A percentile compares a stretch with the other conserved stretches of the same genome.
Evolutionary conservation across 176 grass and related monocot genomes (phyloP).

Genomic region (Oryza nivara): DNA sequence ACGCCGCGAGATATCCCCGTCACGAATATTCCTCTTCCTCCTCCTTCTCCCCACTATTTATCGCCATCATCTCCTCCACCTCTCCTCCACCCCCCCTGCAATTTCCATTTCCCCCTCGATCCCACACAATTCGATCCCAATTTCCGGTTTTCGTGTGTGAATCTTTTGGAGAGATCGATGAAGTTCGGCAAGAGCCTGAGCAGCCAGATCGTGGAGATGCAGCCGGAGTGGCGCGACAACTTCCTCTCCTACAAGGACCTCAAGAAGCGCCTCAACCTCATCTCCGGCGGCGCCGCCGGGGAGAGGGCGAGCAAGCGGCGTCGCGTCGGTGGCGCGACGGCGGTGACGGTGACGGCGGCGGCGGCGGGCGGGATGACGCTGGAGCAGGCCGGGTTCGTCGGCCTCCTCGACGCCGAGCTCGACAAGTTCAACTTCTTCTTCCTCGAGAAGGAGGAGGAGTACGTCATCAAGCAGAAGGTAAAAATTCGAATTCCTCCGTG

Average conservation of each 20-base stretch:
- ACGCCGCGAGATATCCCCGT: neutral
- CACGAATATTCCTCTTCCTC: constrained; percentile 8
- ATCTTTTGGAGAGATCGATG: constrained; percentile 35
- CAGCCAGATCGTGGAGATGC: constrained; percentile 91
- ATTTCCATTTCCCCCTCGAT: neutral
- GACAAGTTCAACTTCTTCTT: constrained; percentile 85
- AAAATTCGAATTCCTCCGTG: neutral
- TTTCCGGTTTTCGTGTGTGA: neutral
- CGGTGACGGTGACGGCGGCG: neutral
- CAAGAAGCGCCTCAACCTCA: constrained; percentile 86
- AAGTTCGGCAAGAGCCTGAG: constrained; percentile 98
- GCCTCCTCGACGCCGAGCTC: constrained; percentile 75
- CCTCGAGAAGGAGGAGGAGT: constrained; percentile 86
- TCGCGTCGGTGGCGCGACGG: constrained; percentile 8
- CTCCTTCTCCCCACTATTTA: neutral
- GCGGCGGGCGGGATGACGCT: constrained; percentile 12
- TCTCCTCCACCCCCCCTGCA: too few relatives aligned
- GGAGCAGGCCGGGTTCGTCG: constrained; percentile 63
- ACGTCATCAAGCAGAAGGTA: constrained; percentile 89
- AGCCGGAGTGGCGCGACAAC: constrained; percentile 97
- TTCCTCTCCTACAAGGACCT: constrained; percentile 98
- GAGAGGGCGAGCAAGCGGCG: constrained; percentile 51
- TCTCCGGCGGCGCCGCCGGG: constrained; percentile 21
- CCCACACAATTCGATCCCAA: neutral
- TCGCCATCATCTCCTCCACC: neutral